These are phyloP conservation scores for Camellia lanceoleosa DNA, from an alignment of 148 eudicot species.

Conservation along the genomic window DNA sequence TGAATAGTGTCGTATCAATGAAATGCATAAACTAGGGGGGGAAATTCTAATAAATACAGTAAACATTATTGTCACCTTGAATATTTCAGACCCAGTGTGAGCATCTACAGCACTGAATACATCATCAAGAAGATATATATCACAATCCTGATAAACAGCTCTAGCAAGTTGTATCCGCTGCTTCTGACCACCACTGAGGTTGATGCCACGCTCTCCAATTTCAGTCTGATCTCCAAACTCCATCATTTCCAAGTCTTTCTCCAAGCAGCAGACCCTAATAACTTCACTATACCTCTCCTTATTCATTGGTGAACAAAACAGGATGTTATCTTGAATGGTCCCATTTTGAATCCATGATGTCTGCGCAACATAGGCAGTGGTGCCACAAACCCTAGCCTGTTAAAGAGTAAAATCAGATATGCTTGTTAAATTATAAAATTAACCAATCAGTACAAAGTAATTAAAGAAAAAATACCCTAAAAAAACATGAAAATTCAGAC, in stretches of 20 bases:
- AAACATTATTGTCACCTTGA: slow-evolving; percentile 51
- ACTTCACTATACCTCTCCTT: slow-evolving; percentile 57
- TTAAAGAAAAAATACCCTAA: not conserved
- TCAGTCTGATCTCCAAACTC: slow-evolving; percentile 96
- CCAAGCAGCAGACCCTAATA: slow-evolving; percentile 71
- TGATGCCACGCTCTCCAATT: slow-evolving; percentile 97
- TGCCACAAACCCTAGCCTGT: slow-evolving; percentile 81
- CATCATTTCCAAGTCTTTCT: slow-evolving; percentile 92
- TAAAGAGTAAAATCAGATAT: not conserved
- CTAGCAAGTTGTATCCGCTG: slow-evolving; percentile 93
- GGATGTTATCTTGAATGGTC: slow-evolving; percentile 79
- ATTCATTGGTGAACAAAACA: slow-evolving; percentile 82
- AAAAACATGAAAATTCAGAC: slow-evolving; percentile 23
- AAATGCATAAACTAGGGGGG: not conserved
- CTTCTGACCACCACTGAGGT: slow-evolving; percentile 97
- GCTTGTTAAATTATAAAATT: not conserved
- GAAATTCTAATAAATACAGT: not conserved
- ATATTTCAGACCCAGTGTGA: slow-evolving; percentile 89
- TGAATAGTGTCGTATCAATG: not conserved
- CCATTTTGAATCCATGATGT: slow-evolving; percentile 96
- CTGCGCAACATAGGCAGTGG: slow-evolving; percentile 95
- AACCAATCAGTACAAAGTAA: not conserved
- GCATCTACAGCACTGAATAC: slow-evolving; percentile 98
- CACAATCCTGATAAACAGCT: slow-evolving; percentile 95
- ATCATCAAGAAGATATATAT: slow-evolving; percentile 94